Base-by-base conservation (phyloP, 495 filamentous ascomycete species). In the Aspergillus coremiiformis region DNA sequence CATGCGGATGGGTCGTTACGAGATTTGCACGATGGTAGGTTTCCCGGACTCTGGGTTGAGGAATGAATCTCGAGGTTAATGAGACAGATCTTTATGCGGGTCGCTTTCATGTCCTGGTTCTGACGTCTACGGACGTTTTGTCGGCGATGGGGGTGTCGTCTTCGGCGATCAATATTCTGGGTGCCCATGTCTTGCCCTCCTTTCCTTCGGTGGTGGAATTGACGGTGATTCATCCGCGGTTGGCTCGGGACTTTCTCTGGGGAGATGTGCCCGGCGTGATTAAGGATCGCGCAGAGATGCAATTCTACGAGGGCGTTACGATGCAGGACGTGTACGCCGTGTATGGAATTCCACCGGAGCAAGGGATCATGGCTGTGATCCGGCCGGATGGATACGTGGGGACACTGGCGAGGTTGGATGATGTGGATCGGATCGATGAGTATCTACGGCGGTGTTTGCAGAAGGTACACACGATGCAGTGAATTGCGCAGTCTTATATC, bases 341-440 rank as follows among this genome's bases (percentile, higher is more conserved):
- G 4, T 84, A 78, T 45, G 86, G 82, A n/a, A n/a, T n/a, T n/a
- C n/a, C n/a, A n/a, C n/a, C n/a, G n/a, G n/a, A n/a, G n/a, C n/a
- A n/a, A n/a, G n/a, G n/a, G n/a, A n/a, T n/a, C n/a, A n/a, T 84
- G 3, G 79, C 84, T 7, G 69, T 83, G 22, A 44, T 75, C 0
- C 58, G 83, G 21, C 85, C 85, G 2, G 85, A 87, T 72, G 78
- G 81, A 51, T 82, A 87, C 66, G 73, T 87, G 29, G 76, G 77
- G 0, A 75, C 72, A 62, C 61, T 84, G 21, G 78, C 76, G 1
- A 71, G 72, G 11, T 49, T 85, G 48, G 70, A 74, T 23, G 78
- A 80, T 61, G 65, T 77, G 11, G 23, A 21, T 6, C 24, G 27
- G 2, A 21, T 20, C 8, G 37, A 21, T 4, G 17, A 21, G 37